Evolutionary conservation across 495 filamentous ascomycete genomes (phyloP).

Genomic region (Staphylotrichum tortipilum): DNA sequence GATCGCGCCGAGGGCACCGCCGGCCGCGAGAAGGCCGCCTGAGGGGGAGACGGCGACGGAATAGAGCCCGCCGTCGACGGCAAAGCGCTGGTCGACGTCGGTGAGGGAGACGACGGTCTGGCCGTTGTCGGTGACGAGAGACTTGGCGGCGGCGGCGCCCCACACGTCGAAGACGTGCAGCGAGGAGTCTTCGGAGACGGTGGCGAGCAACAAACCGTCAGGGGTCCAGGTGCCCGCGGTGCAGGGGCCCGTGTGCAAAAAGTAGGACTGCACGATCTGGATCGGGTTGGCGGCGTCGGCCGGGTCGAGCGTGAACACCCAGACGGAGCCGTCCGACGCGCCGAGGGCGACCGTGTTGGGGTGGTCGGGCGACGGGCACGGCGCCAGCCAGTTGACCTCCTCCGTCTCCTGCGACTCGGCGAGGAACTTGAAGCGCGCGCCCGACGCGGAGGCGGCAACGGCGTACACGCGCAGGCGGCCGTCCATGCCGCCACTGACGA

Average conservation of each 20-base stretch:
- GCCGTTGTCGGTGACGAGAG: conserved; percentile 56
- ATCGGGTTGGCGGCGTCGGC: conserved; percentile 48
- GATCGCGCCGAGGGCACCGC: conserved; percentile 78
- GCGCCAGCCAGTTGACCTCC: conserved; percentile 83
- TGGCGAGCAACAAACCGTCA: conserved; percentile 81
- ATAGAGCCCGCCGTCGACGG: conserved; percentile 84
- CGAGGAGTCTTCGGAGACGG: conserved; percentile 79
- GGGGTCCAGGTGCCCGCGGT: conserved; percentile 88
- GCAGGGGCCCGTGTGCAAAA: conserved; percentile 76
- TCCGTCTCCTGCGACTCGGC: conserved; percentile 72
- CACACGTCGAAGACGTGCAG: conserved; percentile 93
- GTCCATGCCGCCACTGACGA: conserved; percentile 26
- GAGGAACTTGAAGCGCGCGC: conserved; percentile 62
- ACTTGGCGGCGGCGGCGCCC: conserved; percentile 68
- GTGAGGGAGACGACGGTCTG: conserved; percentile 78
- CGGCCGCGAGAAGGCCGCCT: conserved; percentile 70
- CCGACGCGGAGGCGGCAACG: conserved; percentile 59
- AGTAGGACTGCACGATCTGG: conserved; percentile 80
- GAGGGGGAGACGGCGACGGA: conserved; percentile 72
- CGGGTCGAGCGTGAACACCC: conserved; percentile 80
- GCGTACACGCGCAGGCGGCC: conserved; percentile 62
- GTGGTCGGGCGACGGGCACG: conserved; percentile 60
- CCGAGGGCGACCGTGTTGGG: conserved; percentile 84
- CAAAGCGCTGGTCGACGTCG: conserved; percentile 75
- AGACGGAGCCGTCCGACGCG: conserved; percentile 85